A percentile compares a stretch with the other conserved stretches of the same genome.
Conservation (phyloP, 345 rosid genomes). For the Eucalyptus curtisii region DNA sequence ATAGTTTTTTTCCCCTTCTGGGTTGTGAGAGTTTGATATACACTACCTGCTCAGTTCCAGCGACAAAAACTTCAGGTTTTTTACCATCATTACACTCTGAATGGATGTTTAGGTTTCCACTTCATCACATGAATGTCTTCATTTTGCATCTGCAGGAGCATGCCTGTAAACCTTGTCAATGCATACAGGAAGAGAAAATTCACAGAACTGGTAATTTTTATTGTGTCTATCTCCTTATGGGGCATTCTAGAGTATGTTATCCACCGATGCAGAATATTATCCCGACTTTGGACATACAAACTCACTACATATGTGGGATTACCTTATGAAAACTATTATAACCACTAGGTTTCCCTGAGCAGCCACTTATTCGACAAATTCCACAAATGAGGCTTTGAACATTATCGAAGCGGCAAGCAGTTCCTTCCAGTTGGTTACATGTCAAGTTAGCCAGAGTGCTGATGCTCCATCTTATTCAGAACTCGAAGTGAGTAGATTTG, state of each 20-base stretch:
- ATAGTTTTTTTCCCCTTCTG: not conserved
- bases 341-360: slow-evolving; percentile 69
- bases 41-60: not conserved
- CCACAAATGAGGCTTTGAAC: slow-evolving; percentile 89
- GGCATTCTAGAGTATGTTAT: not conserved
- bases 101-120: not conserved
- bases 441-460: slow-evolving; percentile 76
- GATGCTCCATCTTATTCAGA: slow-evolving; percentile 68
- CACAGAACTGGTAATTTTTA: slow-evolving; percentile 45
- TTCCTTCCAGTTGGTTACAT: slow-evolving; percentile 74
- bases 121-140: not conserved
- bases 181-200: slow-evolving; percentile 40
- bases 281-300: not conserved
- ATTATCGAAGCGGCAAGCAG: slow-evolving; percentile 84
- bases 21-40: not conserved
- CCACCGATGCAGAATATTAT: not conserved
- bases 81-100: not conserved
- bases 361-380: slow-evolving; percentile 84
- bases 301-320: not conserved
- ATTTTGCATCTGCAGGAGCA: slow-evolving; percentile 37
- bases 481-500: slow-evolving; percentile 51
- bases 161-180: slow-evolving; percentile 9
- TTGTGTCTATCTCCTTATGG: not conserved
- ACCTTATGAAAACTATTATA: not conserved
- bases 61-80: not conserved